Percentiles rank a stretch among this genome's conserved stretches.
Conservation (phyloP, 768 basidiomycete genomes). For the Naematelia encephala region DNA sequence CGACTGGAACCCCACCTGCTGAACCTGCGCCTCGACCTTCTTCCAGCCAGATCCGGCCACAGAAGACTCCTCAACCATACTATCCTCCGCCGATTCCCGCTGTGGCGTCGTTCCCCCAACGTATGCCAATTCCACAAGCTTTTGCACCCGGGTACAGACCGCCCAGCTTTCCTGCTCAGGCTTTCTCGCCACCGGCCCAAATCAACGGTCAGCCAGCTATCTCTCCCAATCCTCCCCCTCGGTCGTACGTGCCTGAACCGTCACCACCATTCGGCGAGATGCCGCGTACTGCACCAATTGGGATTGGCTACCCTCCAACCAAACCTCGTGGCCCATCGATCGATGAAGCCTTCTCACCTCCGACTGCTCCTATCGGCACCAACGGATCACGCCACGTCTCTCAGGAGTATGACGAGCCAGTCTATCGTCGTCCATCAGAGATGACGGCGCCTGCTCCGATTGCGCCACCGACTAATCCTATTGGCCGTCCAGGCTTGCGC, state of each 20-base stretch:
- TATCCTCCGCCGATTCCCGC: conserved; percentile 34
- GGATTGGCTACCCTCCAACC: conserved; percentile 36
- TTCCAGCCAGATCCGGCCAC: conserved; percentile 10
- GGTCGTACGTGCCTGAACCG: conserved; percentile 22
- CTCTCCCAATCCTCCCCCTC: conserved; percentile 27
- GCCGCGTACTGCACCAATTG: conserved; percentile 35
- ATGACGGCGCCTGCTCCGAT: conserved; percentile 6
- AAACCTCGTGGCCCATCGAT: conserved; percentile 21
- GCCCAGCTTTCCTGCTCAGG: conserved; percentile 9
- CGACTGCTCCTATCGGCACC: conserved; percentile 33
- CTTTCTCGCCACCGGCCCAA: conserved; percentile 23
- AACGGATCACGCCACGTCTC: conserved; percentile 13
- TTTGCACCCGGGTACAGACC: conserved; percentile 31
- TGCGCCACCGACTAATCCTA: conserved; percentile 7
- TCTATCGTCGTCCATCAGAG: conserved; percentile 19
- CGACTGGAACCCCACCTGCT: conserved; percentile 27
- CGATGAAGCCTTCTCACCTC: conserved; percentile 43
- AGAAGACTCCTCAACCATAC: conserved; percentile 38
- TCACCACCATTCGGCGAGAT: conserved; percentile 27
- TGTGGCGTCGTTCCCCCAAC: conserved; percentile 20
- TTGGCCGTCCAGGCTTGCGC: conserved; percentile 4
- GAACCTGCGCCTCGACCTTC: conserved; percentile 24
- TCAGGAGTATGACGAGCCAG: conserved; percentile 4
- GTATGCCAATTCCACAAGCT: conserved; percentile 33
- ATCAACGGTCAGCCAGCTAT: conserved; percentile 13